Evolutionary conservation across 1,284 basidiomycete genomes (phyloP).

Genomic region (Pascua sp.): DNA sequence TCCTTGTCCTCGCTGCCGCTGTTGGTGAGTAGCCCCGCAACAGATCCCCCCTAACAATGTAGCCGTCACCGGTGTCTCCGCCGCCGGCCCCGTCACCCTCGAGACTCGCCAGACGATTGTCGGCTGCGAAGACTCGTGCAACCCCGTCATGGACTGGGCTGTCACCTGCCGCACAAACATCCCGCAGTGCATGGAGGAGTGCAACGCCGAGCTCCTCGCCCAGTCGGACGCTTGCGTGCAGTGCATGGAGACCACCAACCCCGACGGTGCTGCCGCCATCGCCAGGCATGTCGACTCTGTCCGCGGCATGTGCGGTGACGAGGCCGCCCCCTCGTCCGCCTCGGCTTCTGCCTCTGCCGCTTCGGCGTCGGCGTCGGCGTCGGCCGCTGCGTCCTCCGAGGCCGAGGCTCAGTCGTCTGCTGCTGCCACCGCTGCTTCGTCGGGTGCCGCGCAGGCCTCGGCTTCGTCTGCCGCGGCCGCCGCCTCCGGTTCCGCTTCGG

Average conservation of each 20-base stretch:
- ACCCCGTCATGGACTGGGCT: conserved; percentile 19
- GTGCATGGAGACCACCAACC: conserved; percentile 15
- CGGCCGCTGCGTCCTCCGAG: background rate
- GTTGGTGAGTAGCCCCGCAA: conserved; percentile 5
- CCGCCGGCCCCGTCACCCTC: background rate
- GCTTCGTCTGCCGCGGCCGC: background rate
- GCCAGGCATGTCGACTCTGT: conserved; percentile 9
- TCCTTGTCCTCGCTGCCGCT: conserved; percentile 10
- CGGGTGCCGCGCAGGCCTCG: background rate
- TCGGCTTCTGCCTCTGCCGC: background rate
- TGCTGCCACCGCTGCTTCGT: background rate
- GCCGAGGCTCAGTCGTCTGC: background rate
- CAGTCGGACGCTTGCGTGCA: conserved; percentile 8
- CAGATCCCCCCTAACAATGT: background rate
- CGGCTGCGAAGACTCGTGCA: conserved; percentile 16
- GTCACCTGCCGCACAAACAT: conserved; percentile 15
- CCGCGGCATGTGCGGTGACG: conserved; percentile 13
- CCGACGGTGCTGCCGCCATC: conserved; percentile 4
- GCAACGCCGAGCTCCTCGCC: conserved; percentile 15
- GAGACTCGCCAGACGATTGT: conserved; percentile 8
- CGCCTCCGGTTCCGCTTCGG: background rate
- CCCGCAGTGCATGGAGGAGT: conserved; percentile 15
- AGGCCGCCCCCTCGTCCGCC: conserved; percentile 1
- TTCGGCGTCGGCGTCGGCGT: background rate
- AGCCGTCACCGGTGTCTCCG: conserved; percentile 12